Evolutionary conservation across 371 early-diverging fungal genomes (phyloP).

Genomic region (Saksenaea oblongispora): DNA sequence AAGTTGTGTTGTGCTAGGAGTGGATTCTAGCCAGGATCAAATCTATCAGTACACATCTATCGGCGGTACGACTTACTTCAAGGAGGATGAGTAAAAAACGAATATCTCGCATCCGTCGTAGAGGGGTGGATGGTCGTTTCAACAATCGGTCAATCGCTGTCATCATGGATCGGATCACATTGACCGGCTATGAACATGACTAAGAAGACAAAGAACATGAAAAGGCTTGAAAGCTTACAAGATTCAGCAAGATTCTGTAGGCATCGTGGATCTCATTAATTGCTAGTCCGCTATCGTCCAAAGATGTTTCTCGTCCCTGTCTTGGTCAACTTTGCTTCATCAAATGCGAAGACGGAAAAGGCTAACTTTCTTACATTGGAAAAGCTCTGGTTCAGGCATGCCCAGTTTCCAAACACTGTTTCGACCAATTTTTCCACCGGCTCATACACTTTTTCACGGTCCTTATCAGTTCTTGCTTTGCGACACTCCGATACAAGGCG

Average conservation of each 20-base stretch:
- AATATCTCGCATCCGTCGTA: slow-evolving; percentile 60
- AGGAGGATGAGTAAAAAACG: slow-evolving; percentile 81
- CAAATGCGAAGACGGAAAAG: neutral
- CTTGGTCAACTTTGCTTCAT: slow-evolving; percentile 4
- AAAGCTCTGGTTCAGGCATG: slow-evolving; percentile 76
- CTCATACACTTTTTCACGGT: slow-evolving; percentile 40
- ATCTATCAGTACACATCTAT: too few relatives aligned
- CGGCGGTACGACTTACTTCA: too few relatives aligned
- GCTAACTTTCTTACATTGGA: slow-evolving; percentile 49
- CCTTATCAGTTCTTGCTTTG: slow-evolving; percentile 32
- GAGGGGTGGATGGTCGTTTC: slow-evolving; percentile 75
- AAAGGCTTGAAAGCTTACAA: slow-evolving; percentile 48
- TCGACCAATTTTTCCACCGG: slow-evolving; percentile 59
- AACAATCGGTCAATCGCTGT: slow-evolving; percentile 72
- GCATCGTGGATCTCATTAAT: slow-evolving; percentile 70
- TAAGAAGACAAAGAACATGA: slow-evolving; percentile 4
- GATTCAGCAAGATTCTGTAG: slow-evolving; percentile 64
- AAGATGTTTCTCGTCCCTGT: slow-evolving; percentile 54
- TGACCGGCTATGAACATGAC: slow-evolving; percentile 45
- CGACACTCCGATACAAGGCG: slow-evolving; percentile 36
- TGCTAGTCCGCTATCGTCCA: slow-evolving; percentile 69
- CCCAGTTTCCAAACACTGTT: slow-evolving; percentile 67
- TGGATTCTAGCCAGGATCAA: slow-evolving; percentile 63
- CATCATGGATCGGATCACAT: slow-evolving; percentile 76
- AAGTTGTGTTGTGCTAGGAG: slow-evolving; percentile 66